Conservation (phyloP, 306 rosid species). For the Rubus parviflorus region DNA sequence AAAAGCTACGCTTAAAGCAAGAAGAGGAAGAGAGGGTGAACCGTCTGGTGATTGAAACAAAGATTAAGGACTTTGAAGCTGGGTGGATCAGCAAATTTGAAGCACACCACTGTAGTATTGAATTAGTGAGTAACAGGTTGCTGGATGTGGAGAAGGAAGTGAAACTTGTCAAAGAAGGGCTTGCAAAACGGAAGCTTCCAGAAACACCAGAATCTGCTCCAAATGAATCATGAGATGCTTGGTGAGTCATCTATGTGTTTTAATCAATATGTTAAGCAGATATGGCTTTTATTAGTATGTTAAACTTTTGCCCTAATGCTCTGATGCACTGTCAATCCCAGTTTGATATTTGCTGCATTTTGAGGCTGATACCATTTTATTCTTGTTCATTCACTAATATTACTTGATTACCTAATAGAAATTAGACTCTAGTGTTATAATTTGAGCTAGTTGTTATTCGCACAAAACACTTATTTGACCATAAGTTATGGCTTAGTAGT, state of each 20-base stretch:
- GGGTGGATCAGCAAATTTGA: conserved; percentile 44
- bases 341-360: neutral
- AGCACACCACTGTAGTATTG: conserved; percentile 32
- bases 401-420: neutral
- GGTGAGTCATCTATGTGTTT: conserved; percentile 28
- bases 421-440: neutral
- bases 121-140: conserved; percentile 45
- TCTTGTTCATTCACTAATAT: neutral
- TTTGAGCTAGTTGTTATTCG: neutral
- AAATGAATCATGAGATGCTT: conserved; percentile 33
- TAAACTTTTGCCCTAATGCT: neutral
- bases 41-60: conserved; percentile 42
- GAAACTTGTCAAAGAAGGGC: conserved; percentile 45
- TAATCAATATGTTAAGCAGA: conserved; percentile 3
- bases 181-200: conserved; percentile 37
- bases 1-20: conserved; percentile 61
- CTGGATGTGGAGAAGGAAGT: conserved; percentile 42
- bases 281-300: no score
- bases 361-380: neutral
- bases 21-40: conserved; percentile 77
- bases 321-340: neutral
- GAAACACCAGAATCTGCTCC: conserved; percentile 41
- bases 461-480: no score
- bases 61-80: conserved; percentile 50
- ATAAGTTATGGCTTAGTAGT: neutral